Evolutionary conservation across 345 rosid genomes (phyloP).

Genomic region (Cochlearia excelsa): DNA sequence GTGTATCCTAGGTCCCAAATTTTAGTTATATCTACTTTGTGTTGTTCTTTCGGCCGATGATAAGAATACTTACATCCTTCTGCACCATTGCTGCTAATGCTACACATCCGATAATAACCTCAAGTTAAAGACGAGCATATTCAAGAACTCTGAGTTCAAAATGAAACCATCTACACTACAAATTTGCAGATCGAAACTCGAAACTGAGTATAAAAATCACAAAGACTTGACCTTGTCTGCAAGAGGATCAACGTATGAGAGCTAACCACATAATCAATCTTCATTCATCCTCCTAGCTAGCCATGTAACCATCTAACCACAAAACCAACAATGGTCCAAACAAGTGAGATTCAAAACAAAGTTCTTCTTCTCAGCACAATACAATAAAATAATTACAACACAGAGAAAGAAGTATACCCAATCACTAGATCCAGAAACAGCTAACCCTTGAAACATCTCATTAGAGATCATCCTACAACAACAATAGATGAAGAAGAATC

Average conservation of each 20-base stretch:
- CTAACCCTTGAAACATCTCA: slow-evolving; percentile 66
- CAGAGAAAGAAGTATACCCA: slow-evolving; percentile 50
- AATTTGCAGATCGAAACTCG: slow-evolving; percentile 2
- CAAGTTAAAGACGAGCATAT: slow-evolving; percentile 7
- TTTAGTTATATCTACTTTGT: no score
- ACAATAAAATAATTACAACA: background rate
- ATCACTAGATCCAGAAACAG: slow-evolving; percentile 82
- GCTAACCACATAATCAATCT: slow-evolving; percentile 81
- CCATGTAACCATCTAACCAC: slow-evolving; percentile 81
- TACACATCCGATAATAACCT: slow-evolving; percentile 92
- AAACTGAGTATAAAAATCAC: slow-evolving; percentile 1
- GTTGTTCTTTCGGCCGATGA: no score
- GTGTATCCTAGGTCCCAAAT: no score
- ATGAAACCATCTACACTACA: background rate
- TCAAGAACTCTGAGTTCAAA: slow-evolving; percentile 13
- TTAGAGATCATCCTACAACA: slow-evolving; percentile 72
- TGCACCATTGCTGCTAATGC: slow-evolving; percentile 76
- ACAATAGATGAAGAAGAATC: background rate
- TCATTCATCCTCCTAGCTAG: slow-evolving; percentile 70
- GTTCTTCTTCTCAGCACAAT: slow-evolving; percentile 1
- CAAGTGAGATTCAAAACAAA: slow-evolving; percentile 5
- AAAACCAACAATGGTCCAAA: slow-evolving; percentile 8
- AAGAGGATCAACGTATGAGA: slow-evolving; percentile 89
- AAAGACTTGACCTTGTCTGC: slow-evolving; percentile 74
- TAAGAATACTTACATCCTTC: slow-evolving; percentile 29